Conservation (phyloP, 352 stramenopile genomes). For the Globisporangium heterothallicum region DNA sequence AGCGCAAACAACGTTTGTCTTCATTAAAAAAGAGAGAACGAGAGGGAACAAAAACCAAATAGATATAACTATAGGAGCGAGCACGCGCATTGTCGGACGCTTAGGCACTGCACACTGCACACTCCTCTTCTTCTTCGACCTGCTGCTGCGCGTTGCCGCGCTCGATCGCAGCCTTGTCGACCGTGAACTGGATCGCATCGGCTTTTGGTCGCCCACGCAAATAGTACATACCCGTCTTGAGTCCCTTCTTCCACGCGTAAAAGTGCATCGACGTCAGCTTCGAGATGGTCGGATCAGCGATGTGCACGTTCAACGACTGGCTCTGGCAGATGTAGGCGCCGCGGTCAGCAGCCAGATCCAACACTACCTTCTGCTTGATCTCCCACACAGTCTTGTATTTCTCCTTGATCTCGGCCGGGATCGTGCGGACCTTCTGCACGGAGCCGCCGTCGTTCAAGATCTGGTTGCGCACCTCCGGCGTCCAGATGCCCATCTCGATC, state of each 20-base stretch:
- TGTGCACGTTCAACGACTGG: conserved; percentile 98
- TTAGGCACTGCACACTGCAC: conserved; percentile 73
- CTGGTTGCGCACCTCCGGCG: conserved; percentile 95
- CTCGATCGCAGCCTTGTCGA: conserved; percentile 93
- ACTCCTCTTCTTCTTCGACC: conserved; percentile 69
- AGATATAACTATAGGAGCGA: no score
- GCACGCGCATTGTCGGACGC: no score
- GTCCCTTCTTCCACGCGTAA: conserved; percentile 98
- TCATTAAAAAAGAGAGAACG: neutral
- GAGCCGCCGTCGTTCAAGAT: conserved; percentile 97
- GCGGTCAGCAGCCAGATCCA: conserved; percentile 98
- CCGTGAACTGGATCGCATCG: conserved; percentile 99
- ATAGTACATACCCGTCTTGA: conserved; percentile 99
- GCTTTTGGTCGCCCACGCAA: conserved; percentile 97
- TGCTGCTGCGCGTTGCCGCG: conserved; percentile 12
- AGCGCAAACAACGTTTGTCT: no score
- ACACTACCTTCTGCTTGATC: conserved; percentile 96
- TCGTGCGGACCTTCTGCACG: conserved; percentile 89
- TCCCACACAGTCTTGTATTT: conserved; percentile 99
- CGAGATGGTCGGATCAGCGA: conserved; percentile 95
- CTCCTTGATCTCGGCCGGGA: conserved; percentile 84
- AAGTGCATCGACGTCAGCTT: conserved; percentile 99
- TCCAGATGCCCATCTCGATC: conserved; percentile 96
- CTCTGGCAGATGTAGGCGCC: conserved; percentile 98
- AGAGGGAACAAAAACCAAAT: neutral